Conservation (phyloP, 805 yeast species). For the Candida sithepensis region DNA sequence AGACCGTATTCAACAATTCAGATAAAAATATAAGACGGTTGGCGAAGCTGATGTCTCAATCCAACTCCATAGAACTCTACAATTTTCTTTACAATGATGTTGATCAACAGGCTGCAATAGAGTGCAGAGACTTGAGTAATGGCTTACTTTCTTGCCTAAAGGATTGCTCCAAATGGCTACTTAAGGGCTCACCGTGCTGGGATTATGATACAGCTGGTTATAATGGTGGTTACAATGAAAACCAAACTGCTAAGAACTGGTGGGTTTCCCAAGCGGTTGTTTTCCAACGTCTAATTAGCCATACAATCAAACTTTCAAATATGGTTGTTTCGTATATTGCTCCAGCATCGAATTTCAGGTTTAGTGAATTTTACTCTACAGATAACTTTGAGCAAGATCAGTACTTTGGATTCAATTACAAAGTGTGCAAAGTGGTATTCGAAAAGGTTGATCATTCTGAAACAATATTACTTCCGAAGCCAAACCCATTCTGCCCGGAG, state of each 20-base stretch:
- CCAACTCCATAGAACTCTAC: conserved; percentile 42
- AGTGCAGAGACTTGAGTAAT: conserved; percentile 40
- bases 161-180: conserved; percentile 34
- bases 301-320: conserved; percentile 29
- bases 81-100: conserved; percentile 42
- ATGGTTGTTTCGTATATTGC: conserved; percentile 35
- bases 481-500: conserved; percentile 36
- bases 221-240: conserved; percentile 31
- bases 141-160: conserved; percentile 36
- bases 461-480: conserved; percentile 23
- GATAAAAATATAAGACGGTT: conserved; percentile 23
- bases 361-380: neutral
- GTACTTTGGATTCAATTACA: conserved; percentile 44
- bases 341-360: conserved; percentile 9
- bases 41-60: conserved; percentile 43
- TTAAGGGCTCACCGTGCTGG: conserved; percentile 39
- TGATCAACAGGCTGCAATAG: conserved; percentile 41
- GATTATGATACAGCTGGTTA: conserved; percentile 17
- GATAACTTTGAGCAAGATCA: conserved; percentile 29
- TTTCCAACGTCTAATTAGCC: conserved; percentile 33
- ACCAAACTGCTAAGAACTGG: conserved; percentile 31
- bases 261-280: conserved; percentile 40
- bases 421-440: conserved; percentile 6
- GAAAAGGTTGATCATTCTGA: neutral
- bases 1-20: conserved; percentile 11